Percentiles rank a stretch among this genome's conserved stretches.
Conservation (phyloP, 768 basidiomycete genomes). For the Tricholoma furcatifolium region DNA sequence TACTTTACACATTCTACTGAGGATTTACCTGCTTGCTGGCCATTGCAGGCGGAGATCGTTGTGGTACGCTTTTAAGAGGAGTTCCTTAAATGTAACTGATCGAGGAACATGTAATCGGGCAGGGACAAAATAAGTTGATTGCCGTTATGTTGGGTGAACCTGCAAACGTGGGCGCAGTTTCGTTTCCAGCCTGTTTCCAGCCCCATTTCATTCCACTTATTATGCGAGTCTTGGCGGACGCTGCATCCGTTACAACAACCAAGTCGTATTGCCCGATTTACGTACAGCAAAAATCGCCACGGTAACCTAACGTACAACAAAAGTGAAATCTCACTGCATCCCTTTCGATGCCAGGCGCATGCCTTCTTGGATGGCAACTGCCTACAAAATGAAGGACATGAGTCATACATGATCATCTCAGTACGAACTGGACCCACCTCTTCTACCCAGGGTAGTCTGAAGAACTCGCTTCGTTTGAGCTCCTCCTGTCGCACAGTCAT, state of each 20-base stretch:
- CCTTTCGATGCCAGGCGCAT: slow-evolving; percentile 59
- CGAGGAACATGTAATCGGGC: slow-evolving; percentile 19
- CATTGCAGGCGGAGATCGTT: slow-evolving; percentile 34
- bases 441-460: slow-evolving; percentile 89
- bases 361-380: slow-evolving; percentile 84
- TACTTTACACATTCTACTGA: not conserved
- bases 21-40: slow-evolving; percentile 62
- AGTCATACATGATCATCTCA: not conserved
- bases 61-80: slow-evolving; percentile 9
- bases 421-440: slow-evolving; percentile 36
- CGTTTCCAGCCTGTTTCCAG: too few species aligned
- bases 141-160: too few species aligned
- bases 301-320: not conserved
- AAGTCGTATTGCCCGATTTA: not conserved
- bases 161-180: too few species aligned
- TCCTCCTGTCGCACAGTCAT: slow-evolving; percentile 85
- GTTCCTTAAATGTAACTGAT: slow-evolving; percentile 8
- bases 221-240: not conserved
- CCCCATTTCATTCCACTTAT: too few species aligned
- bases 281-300: not conserved
- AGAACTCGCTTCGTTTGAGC: slow-evolving; percentile 85
- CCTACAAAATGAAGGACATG: slow-evolving; percentile 37
- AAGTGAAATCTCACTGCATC: slow-evolving; percentile 30
- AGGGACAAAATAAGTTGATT: not conserved
- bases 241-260: not conserved